Evolutionary conservation across 2,329 filamentous ascomycete genomes (phyloP), one percentile per base, ranked within the genome.

Genomic region (Aspergillus fischeri): DNA sequence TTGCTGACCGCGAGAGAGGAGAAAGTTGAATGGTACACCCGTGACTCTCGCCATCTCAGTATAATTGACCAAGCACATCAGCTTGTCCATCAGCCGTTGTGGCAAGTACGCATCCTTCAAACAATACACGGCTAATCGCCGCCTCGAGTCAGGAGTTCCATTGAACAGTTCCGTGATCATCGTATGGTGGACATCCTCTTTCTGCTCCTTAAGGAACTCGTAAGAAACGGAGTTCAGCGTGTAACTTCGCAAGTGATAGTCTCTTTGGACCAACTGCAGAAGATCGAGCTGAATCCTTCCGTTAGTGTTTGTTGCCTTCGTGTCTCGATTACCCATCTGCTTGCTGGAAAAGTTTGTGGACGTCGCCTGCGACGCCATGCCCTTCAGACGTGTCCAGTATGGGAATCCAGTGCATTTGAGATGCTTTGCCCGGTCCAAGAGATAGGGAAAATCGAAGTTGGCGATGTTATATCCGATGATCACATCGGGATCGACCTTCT

Each of bases 11-110:
- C 92, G 87, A 25, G 94, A 86, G 1, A 99, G 83, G 48, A 99
- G 82, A 70, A 89, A 96, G 71, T 96, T 97, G 80, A 99, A 99
- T 0, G 94, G 94, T 4, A 99, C 93, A 66, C 94, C 94, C 27
- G 95, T 99, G 76, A 99, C 94, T 85, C 94, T 94, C 57, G 94
- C 93, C 94, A 99, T 99, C 77, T 99, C 94, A 0, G 94, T 97
- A 70, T 97, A 97, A 73, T 99, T 99, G 76, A 96, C 90, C n/a
- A 99, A 81, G 75, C 94, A 97, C 70, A 96, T 97, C 27, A 99
- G 81, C 74, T 99, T 99, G 71, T 99, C 94, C 87, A 99, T 92
- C 52, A 99, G 76, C 58, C 95, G 81, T 70, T 97, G 92, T 1
- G 94, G 94, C 3, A 99, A 81, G 68, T 96, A 99, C 0, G 94